Percentiles rank a stretch among this genome's conserved stretches.
phyloP scores from a whole-genome alignment of 345 rosid species.

The Salix viminalis region DNA sequence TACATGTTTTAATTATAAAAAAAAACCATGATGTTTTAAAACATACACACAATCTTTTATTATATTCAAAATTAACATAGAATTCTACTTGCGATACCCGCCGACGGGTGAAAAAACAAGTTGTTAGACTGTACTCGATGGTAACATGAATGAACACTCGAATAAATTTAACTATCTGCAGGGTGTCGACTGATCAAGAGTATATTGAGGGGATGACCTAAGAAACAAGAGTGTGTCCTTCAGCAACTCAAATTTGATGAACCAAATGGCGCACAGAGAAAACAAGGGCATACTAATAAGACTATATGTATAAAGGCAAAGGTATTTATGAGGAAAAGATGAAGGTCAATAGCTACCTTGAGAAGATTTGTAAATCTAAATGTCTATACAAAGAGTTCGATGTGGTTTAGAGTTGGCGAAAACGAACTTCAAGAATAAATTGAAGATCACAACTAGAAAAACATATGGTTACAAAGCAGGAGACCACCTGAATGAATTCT shows the following conservation, averaged over 20 bases:
- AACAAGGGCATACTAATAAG: not conserved
- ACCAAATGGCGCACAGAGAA: not conserved
- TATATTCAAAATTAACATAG: too few species aligned
- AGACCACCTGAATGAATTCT: constrained; percentile 66
- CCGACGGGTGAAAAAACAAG: too few species aligned
- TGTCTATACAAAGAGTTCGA: not conserved
- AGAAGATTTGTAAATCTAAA: not conserved
- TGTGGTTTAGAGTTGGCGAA: not conserved
- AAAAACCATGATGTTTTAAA: too few species aligned
- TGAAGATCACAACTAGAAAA: constrained; percentile 16
- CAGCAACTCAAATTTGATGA: not conserved
- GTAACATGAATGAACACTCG: too few species aligned
- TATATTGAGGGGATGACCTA: too few species aligned
- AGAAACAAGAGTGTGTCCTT: constrained; percentile 1
- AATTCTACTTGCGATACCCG: too few species aligned
- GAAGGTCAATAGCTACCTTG: not conserved
- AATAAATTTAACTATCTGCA: too few species aligned
- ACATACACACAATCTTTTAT: too few species aligned
- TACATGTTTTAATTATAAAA: too few species aligned
- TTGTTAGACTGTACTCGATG: too few species aligned
- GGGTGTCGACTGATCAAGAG: not conserved
- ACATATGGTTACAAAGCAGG: constrained; percentile 49
- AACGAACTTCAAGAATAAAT: not conserved
- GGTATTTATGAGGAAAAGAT: not conserved
- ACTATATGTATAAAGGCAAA: too few species aligned